phyloP scores from a whole-genome alignment of 768 basidiomycete species.

The Podaxis sp. region DNA sequence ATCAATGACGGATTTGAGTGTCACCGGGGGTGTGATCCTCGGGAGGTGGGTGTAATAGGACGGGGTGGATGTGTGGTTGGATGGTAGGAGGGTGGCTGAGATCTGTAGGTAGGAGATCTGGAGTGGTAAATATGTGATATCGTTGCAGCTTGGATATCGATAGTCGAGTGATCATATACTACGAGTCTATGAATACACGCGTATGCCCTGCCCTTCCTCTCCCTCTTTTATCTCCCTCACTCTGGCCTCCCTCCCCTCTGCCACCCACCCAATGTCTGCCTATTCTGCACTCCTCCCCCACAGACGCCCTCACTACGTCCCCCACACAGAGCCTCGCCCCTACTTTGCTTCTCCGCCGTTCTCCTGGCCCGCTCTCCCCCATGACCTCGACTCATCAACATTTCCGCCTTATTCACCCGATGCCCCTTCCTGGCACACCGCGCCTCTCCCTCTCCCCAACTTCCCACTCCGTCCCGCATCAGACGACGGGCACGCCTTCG shows the following conservation, averaged over 20 bases:
- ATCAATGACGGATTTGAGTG: neutral
- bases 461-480: constrained; percentile 2
- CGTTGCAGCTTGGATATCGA: neutral
- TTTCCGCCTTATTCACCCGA: neutral
- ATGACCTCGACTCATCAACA: neutral
- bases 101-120: neutral
- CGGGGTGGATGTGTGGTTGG: neutral
- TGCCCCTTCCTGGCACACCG: neutral
- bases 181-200: neutral
- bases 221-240: no score
- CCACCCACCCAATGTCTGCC: neutral
- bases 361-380: neutral
- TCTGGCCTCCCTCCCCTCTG: neutral
- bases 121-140: neutral
- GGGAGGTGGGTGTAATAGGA: neutral
- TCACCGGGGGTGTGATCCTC: constrained; percentile 9
- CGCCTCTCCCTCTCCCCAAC: neutral
- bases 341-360: neutral
- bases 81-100: neutral
- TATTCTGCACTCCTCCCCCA: neutral
- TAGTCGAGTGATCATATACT: neutral
- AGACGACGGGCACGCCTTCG: neutral
- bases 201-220: no score
- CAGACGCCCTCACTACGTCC: neutral
- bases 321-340: neutral